A percentile compares a stretch with the other conserved stretches of the same genome.
These are phyloP conservation scores for Suillus lakei DNA, from an alignment of 768 basidiomycete genomes.

Conservation along the genomic window DNA sequence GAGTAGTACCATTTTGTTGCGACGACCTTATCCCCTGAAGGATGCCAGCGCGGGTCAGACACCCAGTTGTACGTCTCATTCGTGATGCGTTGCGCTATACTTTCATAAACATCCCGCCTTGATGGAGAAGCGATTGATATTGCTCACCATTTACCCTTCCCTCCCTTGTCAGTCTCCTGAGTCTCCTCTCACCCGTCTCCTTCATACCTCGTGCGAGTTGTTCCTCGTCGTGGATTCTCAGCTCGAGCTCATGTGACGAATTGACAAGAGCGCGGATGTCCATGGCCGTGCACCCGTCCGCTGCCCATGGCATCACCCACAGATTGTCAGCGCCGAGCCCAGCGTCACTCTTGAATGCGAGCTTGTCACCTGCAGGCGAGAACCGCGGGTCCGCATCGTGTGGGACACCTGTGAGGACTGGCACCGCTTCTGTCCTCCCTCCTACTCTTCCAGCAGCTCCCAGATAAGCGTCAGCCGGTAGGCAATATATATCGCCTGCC, in stretches of 20 bases:
- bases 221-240: slow-evolving; percentile 48
- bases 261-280: slow-evolving; percentile 46
- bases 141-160: slow-evolving; percentile 53
- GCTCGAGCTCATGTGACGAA: slow-evolving; percentile 37
- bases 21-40: slow-evolving; percentile 61
- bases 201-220: slow-evolving; percentile 52
- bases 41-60: slow-evolving; percentile 73
- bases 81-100: slow-evolving; percentile 53
- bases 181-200: slow-evolving; percentile 54
- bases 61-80: slow-evolving; percentile 80
- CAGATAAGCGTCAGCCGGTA: slow-evolving; percentile 50
- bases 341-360: slow-evolving; percentile 78
- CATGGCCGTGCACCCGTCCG: slow-evolving; percentile 61
- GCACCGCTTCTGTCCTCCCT: slow-evolving; percentile 50
- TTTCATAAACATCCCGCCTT: slow-evolving; percentile 9
- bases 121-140: neutral
- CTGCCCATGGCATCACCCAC: slow-evolving; percentile 66
- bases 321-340: slow-evolving; percentile 77
- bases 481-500: slow-evolving; percentile 75
- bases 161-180: slow-evolving; percentile 57
- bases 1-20: slow-evolving; percentile 85
- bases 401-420: slow-evolving; percentile 67
- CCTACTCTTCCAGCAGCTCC: slow-evolving; percentile 21
- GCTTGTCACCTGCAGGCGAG: slow-evolving; percentile 63
- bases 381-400: slow-evolving; percentile 77